Evolutionary conservation across 495 filamentous ascomycete genomes (phyloP).

Genomic region (Cercophora newfieldiana): DNA sequence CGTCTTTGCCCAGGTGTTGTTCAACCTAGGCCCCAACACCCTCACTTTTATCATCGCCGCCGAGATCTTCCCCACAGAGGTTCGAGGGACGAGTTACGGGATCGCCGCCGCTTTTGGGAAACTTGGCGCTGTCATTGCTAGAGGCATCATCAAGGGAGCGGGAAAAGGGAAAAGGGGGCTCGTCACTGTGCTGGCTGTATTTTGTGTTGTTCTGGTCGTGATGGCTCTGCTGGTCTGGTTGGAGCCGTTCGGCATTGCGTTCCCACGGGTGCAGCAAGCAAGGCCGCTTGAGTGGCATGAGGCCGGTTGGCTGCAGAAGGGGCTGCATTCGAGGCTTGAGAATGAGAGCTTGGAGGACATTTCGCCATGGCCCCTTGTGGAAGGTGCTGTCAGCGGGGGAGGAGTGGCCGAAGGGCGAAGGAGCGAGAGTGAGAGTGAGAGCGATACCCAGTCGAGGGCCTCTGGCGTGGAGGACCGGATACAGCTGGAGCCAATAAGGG

Average conservation of each 20-base stretch:
- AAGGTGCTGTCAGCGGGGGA: background rate
- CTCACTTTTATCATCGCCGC: slow-evolving; percentile 59
- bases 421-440: slow-evolving; percentile 6
- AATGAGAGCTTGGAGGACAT: slow-evolving; percentile 15
- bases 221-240: slow-evolving; percentile 11
- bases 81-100: slow-evolving; percentile 42
- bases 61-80: slow-evolving; percentile 45
- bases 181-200: slow-evolving; percentile 4
- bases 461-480: background rate
- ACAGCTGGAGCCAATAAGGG: background rate
- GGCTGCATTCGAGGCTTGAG: background rate
- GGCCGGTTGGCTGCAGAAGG: background rate
- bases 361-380: slow-evolving; percentile 10
- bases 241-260: slow-evolving; percentile 8
- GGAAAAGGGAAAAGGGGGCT: background rate
- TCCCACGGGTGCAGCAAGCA: slow-evolving; percentile 1
- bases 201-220: background rate
- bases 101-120: slow-evolving; percentile 46
- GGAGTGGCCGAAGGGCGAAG: background rate
- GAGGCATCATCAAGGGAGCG: slow-evolving; percentile 2
- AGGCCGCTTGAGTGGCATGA: slow-evolving; percentile 6
- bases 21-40: slow-evolving; percentile 65
- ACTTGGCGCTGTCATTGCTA: slow-evolving; percentile 36
- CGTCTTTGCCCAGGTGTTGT: slow-evolving; percentile 60
- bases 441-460: background rate